Evolutionary conservation across 2,329 filamentous ascomycete genomes (phyloP), one percentile per base, ranked within the genome.

Genomic region (Talaromyces sp.): DNA sequence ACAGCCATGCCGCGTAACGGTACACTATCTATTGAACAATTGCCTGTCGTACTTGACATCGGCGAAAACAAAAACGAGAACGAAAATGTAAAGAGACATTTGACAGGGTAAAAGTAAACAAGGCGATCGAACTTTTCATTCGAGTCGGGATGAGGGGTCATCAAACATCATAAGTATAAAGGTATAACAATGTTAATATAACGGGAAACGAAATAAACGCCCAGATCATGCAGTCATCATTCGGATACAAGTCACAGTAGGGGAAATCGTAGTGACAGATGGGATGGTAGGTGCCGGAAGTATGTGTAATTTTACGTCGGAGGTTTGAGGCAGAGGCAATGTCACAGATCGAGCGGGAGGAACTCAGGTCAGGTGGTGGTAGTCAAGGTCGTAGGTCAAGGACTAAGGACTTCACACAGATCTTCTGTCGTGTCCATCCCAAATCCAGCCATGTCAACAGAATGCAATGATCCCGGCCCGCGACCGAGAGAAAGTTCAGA

Each of bases 381-480:
- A 63, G 39, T 52, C 37, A 58, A 41, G 35, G 60, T 35, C 27
- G 27, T 19, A 59, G 58, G 58, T 74, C 72, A 80, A 35, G 78
- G 78, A 65, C 78, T 79, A 39, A 79, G 71, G 47, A 73, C 76
- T 49, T 68, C 71, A 62, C 70, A 70, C 33, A 79, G 67, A 67
- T 80, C 76, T 59, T 78, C 76, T 10, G 73, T 71, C 24, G 65
- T 72, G 69, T 80, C 78, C 37, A 79, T 74, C 33, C 78, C 77
- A 62, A 80, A 80, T 14, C 76, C 78, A 64, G 78, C 78, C 78
- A 80, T 80, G 62, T 80, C 78, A 66, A 80, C 78, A 11, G 78
- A 80, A 67, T 80, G 78, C 60, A 80, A 69, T 7, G 78, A 80
- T 5, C 78, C 78, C 4, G 78, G 78, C 11, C 64, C 64, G 50